A percentile compares a stretch with the other conserved stretches of the same genome.
phyloP scores from a whole-genome alignment of 202 grass and related monocot genomes.

The Eragrostis tef region DNA sequence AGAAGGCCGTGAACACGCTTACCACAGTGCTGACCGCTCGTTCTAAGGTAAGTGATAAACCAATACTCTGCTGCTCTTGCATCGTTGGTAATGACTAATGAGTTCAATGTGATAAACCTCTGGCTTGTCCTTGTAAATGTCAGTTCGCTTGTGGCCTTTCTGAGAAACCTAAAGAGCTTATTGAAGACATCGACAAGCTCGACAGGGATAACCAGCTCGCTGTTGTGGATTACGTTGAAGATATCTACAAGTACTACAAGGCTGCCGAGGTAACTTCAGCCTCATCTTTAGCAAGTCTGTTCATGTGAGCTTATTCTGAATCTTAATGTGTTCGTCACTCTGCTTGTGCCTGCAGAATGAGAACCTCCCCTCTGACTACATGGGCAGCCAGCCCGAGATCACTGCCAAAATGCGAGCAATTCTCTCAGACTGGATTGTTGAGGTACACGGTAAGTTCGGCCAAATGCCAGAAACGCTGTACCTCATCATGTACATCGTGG shows the following conservation, averaged over 20 bases:
- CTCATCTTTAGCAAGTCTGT: background rate
- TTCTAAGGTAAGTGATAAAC: slow-evolving; percentile 66
- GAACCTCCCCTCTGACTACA: slow-evolving; percentile 64
- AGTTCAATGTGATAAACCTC: background rate
- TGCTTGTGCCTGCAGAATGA: slow-evolving; percentile 54
- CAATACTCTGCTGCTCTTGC: background rate
- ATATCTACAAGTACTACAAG: slow-evolving; percentile 78
- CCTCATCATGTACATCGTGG: slow-evolving; percentile 65
- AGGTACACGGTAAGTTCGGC: slow-evolving; percentile 62
- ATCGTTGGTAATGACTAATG: background rate
- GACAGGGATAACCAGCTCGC: slow-evolving; percentile 65
- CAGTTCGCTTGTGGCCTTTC: slow-evolving; percentile 60
- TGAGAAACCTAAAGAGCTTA: slow-evolving; percentile 39
- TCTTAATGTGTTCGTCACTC: background rate
- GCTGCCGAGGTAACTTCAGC: slow-evolving; percentile 52
- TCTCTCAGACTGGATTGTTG: slow-evolving; percentile 69
- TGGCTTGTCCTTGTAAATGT: slow-evolving; percentile 8
- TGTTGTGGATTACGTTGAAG: slow-evolving; percentile 75
- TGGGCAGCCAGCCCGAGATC: slow-evolving; percentile 61
- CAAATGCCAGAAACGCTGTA: slow-evolving; percentile 82
- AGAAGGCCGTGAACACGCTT: slow-evolving; percentile 60
- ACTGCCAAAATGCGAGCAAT: slow-evolving; percentile 73
- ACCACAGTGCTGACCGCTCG: slow-evolving; percentile 70
- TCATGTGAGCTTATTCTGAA: slow-evolving; percentile 20
- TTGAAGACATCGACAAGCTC: slow-evolving; percentile 66